Evolutionary conservation across 2,329 filamentous ascomycete genomes (phyloP).

Genomic region (Chalaropsis ovoidea): DNA sequence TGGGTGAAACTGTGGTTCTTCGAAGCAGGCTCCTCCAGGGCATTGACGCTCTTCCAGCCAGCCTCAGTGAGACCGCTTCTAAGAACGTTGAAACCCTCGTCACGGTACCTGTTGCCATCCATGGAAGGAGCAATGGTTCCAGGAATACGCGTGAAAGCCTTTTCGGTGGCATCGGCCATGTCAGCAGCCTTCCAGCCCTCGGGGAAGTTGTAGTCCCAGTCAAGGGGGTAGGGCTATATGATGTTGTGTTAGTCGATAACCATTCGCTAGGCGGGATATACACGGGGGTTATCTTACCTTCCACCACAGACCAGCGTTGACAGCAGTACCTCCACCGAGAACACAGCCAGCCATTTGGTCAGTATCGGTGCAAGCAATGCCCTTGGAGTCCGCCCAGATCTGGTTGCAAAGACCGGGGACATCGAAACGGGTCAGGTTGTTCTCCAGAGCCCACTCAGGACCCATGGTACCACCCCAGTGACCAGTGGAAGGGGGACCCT

Average conservation of each 20-base stretch:
- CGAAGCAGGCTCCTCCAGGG: slow-evolving; percentile 47
- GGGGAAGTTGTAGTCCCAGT: slow-evolving; percentile 66
- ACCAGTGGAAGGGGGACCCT: slow-evolving; percentile 52
- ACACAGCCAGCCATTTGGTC: slow-evolving; percentile 64
- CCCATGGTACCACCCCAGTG: slow-evolving; percentile 53
- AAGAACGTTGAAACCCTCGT: slow-evolving; percentile 55
- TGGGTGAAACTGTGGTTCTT: slow-evolving; percentile 58
- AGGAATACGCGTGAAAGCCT: slow-evolving; percentile 59
- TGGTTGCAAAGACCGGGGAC: slow-evolving; percentile 62
- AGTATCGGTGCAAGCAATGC: slow-evolving; percentile 58
- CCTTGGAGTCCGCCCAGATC: slow-evolving; percentile 54
- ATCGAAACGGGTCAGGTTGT: slow-evolving; percentile 58
- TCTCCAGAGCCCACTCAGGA: slow-evolving; percentile 51
- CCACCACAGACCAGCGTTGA: slow-evolving; percentile 62
- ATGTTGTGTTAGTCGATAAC: slow-evolving; percentile 4
- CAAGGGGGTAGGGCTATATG: slow-evolving; percentile 43
- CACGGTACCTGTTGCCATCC: slow-evolving; percentile 57
- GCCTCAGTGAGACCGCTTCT: slow-evolving; percentile 47
- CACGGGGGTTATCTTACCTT: slow-evolving; percentile 31
- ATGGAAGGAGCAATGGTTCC: slow-evolving; percentile 56
- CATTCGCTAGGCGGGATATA: too few relatives aligned
- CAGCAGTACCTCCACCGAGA: slow-evolving; percentile 55
- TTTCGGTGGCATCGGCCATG: slow-evolving; percentile 47
- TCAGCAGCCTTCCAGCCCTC: slow-evolving; percentile 58
- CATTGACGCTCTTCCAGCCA: slow-evolving; percentile 51